Conservation (phyloP, 257 asterid species). For the Thymus mandschuricus region DNA sequence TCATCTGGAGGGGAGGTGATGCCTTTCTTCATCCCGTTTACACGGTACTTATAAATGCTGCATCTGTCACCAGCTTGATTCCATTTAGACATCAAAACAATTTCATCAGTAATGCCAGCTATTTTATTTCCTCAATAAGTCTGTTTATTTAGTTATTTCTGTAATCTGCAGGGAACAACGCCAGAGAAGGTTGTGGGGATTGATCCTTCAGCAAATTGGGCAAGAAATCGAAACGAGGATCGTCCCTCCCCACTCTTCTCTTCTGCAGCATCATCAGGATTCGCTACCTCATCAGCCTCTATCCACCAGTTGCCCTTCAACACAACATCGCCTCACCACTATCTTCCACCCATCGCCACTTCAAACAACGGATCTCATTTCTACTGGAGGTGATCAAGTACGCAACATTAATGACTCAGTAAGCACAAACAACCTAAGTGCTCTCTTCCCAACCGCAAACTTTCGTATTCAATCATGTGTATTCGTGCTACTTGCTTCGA, state of each 20-base stretch:
- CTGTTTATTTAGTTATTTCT: conserved; percentile 6
- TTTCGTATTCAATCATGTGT: conserved; percentile 8
- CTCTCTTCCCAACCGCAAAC: not conserved
- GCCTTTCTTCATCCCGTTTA: conserved; percentile 50
- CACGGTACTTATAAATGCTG: conserved; percentile 48
- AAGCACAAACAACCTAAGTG: conserved; percentile 4
- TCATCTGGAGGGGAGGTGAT: conserved; percentile 47
- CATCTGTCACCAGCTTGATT: not conserved
- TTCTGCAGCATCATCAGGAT: conserved; percentile 99
- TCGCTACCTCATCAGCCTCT: conserved; percentile 69
- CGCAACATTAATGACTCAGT: conserved; percentile 33
- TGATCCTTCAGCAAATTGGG: conserved; percentile 52
- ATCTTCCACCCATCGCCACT: conserved; percentile 45
- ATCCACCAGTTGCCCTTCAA: conserved; percentile 47
- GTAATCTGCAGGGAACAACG: conserved; percentile 64
- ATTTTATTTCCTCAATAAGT: not conserved
- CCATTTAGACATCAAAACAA: no score
- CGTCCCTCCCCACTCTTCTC: conserved; percentile 55
- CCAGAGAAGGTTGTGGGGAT: conserved; percentile 58
- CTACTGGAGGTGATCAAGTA: conserved; percentile 38
- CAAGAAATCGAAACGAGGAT: conserved; percentile 43
- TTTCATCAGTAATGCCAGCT: not conserved
- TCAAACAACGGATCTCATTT: conserved; percentile 39
- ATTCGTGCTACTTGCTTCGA: not conserved
- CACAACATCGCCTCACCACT: conserved; percentile 39